These are phyloP conservation scores for Boechera divaricarpa DNA, from an alignment of 345 rosid genomes.

Conservation along the genomic window DNA sequence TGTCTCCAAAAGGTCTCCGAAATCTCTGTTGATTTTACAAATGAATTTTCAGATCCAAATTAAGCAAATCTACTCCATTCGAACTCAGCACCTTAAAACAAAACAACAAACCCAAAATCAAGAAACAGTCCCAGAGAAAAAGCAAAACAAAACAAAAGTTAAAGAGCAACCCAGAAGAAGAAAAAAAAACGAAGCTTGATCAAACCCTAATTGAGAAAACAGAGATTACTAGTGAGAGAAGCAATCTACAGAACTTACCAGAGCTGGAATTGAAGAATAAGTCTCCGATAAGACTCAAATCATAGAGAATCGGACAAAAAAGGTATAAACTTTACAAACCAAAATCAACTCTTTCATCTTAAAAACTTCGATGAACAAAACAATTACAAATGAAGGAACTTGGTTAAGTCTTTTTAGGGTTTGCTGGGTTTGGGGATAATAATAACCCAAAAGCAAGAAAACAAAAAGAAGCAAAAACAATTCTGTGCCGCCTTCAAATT, in stretches of 20 bases:
- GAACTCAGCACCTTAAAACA: constrained; percentile 28
- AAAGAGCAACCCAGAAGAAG: background rate
- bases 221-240: constrained; percentile 6
- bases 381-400: background rate
- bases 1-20: constrained; percentile 8
- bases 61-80: constrained; percentile 34
- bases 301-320: constrained; percentile 10
- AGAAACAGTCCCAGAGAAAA: background rate
- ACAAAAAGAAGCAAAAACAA: constrained; percentile 30
- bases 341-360: constrained; percentile 34
- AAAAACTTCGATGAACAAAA: background rate
- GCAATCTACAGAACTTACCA: constrained; percentile 40
- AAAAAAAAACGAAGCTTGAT: constrained; percentile 49
- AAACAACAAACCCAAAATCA: constrained; percentile 26
- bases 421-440: constrained; percentile 25
- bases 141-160: background rate
- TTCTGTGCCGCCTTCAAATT: constrained; percentile 38
- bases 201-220: constrained; percentile 47
- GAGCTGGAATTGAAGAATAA: constrained; percentile 39
- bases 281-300: constrained; percentile 17
- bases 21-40: constrained; percentile 17
- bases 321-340: background rate
- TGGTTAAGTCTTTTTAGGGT: constrained; percentile 46
- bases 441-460: background rate
- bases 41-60: constrained; percentile 41